These are phyloP conservation scores for Yamadazyma laniorum DNA, from an alignment of 805 yeast genomes.

Conservation along the genomic window DNA sequence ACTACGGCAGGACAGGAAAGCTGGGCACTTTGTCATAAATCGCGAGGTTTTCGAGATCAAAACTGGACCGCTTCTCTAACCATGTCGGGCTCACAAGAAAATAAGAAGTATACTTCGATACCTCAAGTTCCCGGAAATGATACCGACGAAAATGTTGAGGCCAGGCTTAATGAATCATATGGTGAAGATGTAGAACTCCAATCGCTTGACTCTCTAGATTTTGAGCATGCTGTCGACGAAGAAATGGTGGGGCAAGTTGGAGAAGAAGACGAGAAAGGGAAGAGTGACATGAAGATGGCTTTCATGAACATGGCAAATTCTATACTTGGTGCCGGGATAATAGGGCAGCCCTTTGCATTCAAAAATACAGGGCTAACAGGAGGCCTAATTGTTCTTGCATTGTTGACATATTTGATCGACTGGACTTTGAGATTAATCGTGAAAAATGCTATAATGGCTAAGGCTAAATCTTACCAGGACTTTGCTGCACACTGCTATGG, in stretches of 20 bases:
- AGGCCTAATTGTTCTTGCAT: conserved; percentile 59
- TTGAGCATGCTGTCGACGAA: conserved; percentile 3
- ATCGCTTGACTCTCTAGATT: conserved; percentile 20
- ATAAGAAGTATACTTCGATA: conserved; percentile 4
- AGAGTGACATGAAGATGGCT: conserved; percentile 67
- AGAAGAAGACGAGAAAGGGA: conserved; percentile 23
- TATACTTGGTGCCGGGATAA: conserved; percentile 92
- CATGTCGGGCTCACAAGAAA: background rate
- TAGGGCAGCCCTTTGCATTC: conserved; percentile 90
- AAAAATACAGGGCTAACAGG: conserved; percentile 76
- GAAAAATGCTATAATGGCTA: conserved; percentile 74
- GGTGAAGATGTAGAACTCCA: conserved; percentile 20
- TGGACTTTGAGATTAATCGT: conserved; percentile 85
- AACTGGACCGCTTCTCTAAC: background rate
- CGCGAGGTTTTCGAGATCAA: too few species aligned
- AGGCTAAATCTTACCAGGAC: conserved; percentile 78
- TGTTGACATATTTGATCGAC: conserved; percentile 71
- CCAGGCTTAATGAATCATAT: background rate
- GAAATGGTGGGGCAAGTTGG: background rate
- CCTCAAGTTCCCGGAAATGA: conserved; percentile 1
- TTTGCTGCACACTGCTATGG: conserved; percentile 83
- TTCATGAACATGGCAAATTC: conserved; percentile 97
- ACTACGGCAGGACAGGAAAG: too few species aligned
- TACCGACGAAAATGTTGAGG: background rate
- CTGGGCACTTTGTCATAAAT: too few species aligned